Evolutionary conservation across 2,329 filamentous ascomycete species (phyloP), one percentile per base, ranked within the genome.

Genomic region (Aspergillus tanneri): DNA sequence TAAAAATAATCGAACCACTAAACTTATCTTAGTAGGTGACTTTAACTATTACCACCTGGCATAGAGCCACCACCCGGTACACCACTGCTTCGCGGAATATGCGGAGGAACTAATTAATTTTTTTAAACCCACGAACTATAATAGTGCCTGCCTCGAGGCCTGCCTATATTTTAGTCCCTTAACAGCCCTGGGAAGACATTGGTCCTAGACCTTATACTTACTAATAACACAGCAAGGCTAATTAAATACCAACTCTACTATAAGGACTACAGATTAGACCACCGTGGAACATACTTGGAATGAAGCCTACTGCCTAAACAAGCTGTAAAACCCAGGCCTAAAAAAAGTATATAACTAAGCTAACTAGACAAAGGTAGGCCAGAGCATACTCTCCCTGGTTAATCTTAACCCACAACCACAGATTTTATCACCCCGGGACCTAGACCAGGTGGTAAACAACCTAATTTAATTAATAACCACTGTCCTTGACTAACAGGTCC

Each of bases 231-330:
- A 2, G 27, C 25, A 9, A 49, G 40, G 8, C 47, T 63, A 9
- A 28, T 61, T 2, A 59, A 58, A 37, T 63, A 42, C 39, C 49
- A 58, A 9, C 55, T 61, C 1, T 60, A 63, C 45, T 46, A 55
- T 18, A 51, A 61, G 11, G 54, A 59, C 47, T 60, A 63, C 22
- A 43, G 60, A 16, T 61, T 52, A 1, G 53, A 59, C 47, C 46
- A 62, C 35, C 46, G 46, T 4, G 52, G 44, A 11, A 62, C 42
- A 8, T n/a, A n/a, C n/a, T n/a, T n/a, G n/a, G n/a, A n/a, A n/a
- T n/a, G n/a, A n/a, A n/a, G n/a, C n/a, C n/a, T 60, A 60, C 46
- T 59, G 19, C 12, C 46, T 9, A 21, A 46, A n/a, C n/a, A n/a
- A n/a, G n/a, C 23, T 6, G 16, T 10, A 35, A 44, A 25, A 21